phyloP scores from a whole-genome alignment of 2,329 filamentous ascomycete species.

The Orbilia brochopaga region DNA sequence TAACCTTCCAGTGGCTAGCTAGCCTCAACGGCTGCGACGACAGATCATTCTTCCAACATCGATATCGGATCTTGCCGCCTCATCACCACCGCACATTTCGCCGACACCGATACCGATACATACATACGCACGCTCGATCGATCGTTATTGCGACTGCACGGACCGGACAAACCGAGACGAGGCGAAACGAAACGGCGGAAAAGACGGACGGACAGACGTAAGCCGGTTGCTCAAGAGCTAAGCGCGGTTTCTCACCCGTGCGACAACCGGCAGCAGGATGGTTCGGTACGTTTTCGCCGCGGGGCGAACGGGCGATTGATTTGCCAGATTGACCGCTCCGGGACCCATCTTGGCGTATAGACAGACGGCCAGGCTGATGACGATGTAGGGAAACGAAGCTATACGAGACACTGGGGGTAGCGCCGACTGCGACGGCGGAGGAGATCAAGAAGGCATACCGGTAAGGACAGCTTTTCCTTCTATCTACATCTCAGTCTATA shows the following conservation, averaged over 20 bases:
- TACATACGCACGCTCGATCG: neutral
- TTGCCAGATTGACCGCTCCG: neutral
- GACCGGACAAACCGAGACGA: neutral
- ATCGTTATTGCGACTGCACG: neutral
- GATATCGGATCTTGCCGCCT: neutral
- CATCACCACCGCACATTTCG: neutral
- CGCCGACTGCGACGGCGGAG: slow-evolving; percentile 81
- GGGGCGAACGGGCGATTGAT: slow-evolving; percentile 4
- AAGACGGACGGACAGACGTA: too few species aligned
- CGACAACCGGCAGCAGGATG: slow-evolving; percentile 25
- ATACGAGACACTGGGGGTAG: slow-evolving; percentile 83
- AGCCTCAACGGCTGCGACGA: neutral
- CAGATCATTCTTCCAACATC: neutral
- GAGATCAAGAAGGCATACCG: slow-evolving; percentile 97
- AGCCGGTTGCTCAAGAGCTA: neutral
- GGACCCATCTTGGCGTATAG: neutral
- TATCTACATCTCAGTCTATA: slow-evolving; percentile 41
- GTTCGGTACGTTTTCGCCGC: slow-evolving; percentile 36
- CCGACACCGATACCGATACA: neutral
- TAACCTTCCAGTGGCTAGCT: slow-evolving; percentile 21
- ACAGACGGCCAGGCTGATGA: neutral
- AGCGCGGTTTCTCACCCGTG: slow-evolving; percentile 11
- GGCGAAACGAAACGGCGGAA: neutral
- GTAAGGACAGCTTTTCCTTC: slow-evolving; percentile 61
- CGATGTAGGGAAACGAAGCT: slow-evolving; percentile 82